Conservation (phyloP, 75 land plant species). For the Ceratopteris richardii region DNA sequence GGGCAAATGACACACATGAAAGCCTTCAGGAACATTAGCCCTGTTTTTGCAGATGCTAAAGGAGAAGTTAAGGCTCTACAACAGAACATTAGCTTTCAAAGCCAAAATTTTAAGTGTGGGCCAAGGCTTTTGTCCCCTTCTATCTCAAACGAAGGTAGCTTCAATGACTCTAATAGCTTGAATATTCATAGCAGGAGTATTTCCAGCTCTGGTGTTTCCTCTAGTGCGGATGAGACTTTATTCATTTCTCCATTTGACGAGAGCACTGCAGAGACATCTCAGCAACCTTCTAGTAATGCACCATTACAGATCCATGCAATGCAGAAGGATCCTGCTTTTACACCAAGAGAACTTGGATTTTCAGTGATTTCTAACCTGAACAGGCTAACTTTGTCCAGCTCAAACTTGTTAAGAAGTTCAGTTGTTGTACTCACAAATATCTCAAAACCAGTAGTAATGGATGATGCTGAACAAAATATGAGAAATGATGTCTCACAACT, state of each 20-base stretch:
- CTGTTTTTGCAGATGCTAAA: neutral
- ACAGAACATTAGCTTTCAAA: neutral
- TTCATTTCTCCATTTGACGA: neutral
- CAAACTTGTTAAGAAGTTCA: neutral
- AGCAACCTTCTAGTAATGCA: neutral
- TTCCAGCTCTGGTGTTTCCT: conserved; percentile 41
- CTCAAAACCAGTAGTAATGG: neutral
- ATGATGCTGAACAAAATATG: neutral
- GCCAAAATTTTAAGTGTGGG: neutral
- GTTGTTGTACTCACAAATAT: neutral
- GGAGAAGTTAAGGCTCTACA: neutral
- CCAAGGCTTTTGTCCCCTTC: neutral
- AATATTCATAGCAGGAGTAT: conserved; percentile 23
- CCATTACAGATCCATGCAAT: neutral
- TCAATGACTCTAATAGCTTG: neutral
- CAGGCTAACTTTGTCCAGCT: neutral
- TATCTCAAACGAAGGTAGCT: neutral
- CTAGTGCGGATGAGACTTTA: conserved; percentile 28
- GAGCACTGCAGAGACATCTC: conserved; percentile 9
- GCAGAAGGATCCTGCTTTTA: neutral
- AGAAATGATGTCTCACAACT: conserved; percentile 21
- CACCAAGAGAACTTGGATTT: neutral
- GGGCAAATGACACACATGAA: neutral
- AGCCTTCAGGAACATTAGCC: neutral
- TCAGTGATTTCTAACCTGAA: neutral